Conservation (phyloP, 2,329 filamentous ascomycete species). For the Thermothelomyces thermophilus region DNA sequence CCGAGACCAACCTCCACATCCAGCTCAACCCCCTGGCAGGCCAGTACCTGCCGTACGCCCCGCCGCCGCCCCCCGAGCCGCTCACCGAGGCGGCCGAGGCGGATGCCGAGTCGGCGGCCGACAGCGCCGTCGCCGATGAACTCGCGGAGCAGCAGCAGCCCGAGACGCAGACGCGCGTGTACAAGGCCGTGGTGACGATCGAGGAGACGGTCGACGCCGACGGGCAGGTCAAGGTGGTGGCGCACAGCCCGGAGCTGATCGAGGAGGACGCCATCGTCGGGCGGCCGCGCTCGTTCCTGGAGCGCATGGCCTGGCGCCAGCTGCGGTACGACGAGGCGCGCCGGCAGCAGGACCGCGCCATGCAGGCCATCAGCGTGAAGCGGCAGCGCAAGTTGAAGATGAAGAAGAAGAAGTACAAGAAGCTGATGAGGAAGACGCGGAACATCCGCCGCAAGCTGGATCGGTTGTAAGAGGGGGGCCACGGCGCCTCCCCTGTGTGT, state of each 20-base stretch:
- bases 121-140: constrained; percentile 25
- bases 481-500: constrained; percentile 6
- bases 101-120: constrained; percentile 25
- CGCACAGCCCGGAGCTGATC: constrained; percentile 53
- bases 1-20: constrained; percentile 53
- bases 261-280: constrained; percentile 36
- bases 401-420: constrained; percentile 99
- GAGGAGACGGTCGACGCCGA: constrained; percentile 57
- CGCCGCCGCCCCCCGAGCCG: constrained; percentile 72
- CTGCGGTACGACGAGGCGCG: constrained; percentile 51
- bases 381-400: constrained; percentile 93
- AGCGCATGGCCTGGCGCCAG: constrained; percentile 62
- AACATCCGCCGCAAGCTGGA: constrained; percentile 81
- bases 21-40: constrained; percentile 63
- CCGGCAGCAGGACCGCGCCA: constrained; percentile 43
- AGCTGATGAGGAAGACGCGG: constrained; percentile 88
- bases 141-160: constrained; percentile 33
- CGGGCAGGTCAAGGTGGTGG: constrained; percentile 54
- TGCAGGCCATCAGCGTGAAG: constrained; percentile 84
- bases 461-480: constrained; percentile 45
- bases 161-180: constrained; percentile 47
- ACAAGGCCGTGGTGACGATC: constrained; percentile 60
- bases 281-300: constrained; percentile 52
- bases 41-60: constrained; percentile 72
- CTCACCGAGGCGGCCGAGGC: constrained; percentile 29